phyloP scores from a whole-genome alignment of 805 yeast species.

The Wickerhamiella spandovensis region DNA sequence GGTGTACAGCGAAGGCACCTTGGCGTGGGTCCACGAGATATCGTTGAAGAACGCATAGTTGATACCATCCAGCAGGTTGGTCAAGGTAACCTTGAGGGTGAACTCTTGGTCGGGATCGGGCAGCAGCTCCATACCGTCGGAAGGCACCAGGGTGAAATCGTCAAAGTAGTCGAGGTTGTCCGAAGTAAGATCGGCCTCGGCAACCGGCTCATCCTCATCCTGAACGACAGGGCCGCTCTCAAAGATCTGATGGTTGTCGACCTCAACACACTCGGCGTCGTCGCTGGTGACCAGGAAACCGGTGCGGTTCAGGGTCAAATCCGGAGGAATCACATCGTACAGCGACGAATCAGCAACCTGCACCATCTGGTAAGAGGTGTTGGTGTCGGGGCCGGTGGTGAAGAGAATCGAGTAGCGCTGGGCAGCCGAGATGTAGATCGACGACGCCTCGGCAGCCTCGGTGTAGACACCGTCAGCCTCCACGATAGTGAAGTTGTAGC shows the following conservation, averaged over 20 bases:
- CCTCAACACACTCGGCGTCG: conserved; percentile 8
- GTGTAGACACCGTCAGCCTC: conserved; percentile 89
- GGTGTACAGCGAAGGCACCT: conserved; percentile 73
- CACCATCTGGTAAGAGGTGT: conserved; percentile 66
- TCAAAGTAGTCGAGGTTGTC: conserved; percentile 45
- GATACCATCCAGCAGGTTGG: conserved; percentile 71
- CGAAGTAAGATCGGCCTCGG: conserved; percentile 27
- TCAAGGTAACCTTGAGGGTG: conserved; percentile 67
- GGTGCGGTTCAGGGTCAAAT: conserved; percentile 57
- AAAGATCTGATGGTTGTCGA: conserved; percentile 53
- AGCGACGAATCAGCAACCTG: conserved; percentile 68
- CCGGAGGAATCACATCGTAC: conserved; percentile 64
- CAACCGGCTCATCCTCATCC: conserved; percentile 19
- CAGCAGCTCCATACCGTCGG: conserved; percentile 37
- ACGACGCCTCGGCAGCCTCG: conserved; percentile 54
- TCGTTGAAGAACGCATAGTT: conserved; percentile 96
- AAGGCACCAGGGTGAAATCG: conserved; percentile 65
- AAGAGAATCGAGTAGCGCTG: conserved; percentile 80
- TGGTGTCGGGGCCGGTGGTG: conserved; percentile 50
- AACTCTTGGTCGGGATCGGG: conserved; percentile 56
- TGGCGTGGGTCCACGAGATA: conserved; percentile 62
- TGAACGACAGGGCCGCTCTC: conserved; percentile 28
- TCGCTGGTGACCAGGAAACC: conserved; percentile 38
- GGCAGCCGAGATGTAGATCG: conserved; percentile 74
- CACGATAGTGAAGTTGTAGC: conserved; percentile 71